Evolutionary conservation across 768 basidiomycete genomes (phyloP), one percentile per base, ranked within the genome.

Genomic region (Suillus lakei): DNA sequence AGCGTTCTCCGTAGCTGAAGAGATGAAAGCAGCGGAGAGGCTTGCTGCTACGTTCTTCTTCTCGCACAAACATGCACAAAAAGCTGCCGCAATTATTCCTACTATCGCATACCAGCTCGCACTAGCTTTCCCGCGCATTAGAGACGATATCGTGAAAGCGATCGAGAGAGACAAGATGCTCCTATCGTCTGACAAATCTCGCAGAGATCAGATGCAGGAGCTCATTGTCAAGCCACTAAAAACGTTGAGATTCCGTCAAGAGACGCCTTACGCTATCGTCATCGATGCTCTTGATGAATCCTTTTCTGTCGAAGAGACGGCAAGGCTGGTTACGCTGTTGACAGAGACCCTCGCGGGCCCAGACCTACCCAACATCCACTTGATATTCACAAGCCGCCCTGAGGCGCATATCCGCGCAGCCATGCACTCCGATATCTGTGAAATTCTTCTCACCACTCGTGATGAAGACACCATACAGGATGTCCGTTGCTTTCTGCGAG

Each of bases 91-190:
- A 1, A 44, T 71, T 13, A 62, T 71, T 58, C 63, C 64, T 10
- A 69, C 70, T 5, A 54, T 71, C 10, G 66, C 68, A 4, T 69
- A 68, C 43, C 66, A 71, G 39, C 64, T 71, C 9, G 68, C 70
- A 15, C 43, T 41, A 38, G 21, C 34, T 2, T 50, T 69, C 4
- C 70, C 68, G 2, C 60, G 13, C 10, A 28, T 67, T n/a, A 50
- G 66, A 2, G 61, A 38, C 3, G 59, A 66, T 12, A 38, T 71
- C 21, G 67, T 62, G 6, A 64, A 43, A 1, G 68, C 68, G 3
- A 66, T 71, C 9, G 61, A 71, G 48, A 16, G 16, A 32, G 36
- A 62, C 13, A 61, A 66, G 4, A 61, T 64, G 5, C 66, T 66
- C 41, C 28, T 51, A 8, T 51, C 50, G 16, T 8, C 8, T 51